These are phyloP conservation scores for Scutellaria minor DNA, from an alignment of 257 asterid species.

Conservation along the genomic window DNA sequence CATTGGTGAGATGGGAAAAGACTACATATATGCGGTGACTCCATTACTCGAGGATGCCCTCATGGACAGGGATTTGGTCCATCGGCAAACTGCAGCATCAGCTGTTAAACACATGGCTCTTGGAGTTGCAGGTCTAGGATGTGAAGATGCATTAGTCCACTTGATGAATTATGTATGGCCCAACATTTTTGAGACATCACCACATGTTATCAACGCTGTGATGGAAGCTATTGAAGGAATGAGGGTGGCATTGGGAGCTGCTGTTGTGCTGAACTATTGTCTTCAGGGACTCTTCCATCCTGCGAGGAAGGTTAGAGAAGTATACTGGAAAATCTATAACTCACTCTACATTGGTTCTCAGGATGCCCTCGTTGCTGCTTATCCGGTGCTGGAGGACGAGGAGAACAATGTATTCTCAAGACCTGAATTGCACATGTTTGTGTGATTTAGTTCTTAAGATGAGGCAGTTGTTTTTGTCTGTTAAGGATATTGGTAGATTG, in stretches of 20 bases:
- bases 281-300: constrained; percentile 94
- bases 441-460: constrained; percentile 38
- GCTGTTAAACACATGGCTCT: constrained; percentile 92
- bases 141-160: constrained; percentile 87
- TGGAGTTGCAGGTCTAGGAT: constrained; percentile 90
- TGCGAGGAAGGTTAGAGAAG: constrained; percentile 91
- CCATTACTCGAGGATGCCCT: constrained; percentile 91
- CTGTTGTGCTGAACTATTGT: constrained; percentile 74
- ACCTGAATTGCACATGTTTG: constrained; percentile 78
- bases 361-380: constrained; percentile 87
- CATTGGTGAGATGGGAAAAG: constrained; percentile 95
- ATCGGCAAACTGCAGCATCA: constrained; percentile 90
- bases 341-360: constrained; percentile 85
- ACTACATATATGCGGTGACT: constrained; percentile 89
- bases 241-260: constrained; percentile 91
- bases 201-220: constrained; percentile 87
- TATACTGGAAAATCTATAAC: constrained; percentile 90
- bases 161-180: constrained; percentile 91
- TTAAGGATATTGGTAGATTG: neutral
- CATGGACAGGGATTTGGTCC: constrained; percentile 88
- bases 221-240: constrained; percentile 94
- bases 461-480: neutral
- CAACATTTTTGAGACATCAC: constrained; percentile 86
- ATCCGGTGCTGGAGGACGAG: constrained; percentile 82
- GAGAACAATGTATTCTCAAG: constrained; percentile 60